Evolutionary conservation across 768 basidiomycete species (phyloP), one percentile per base, ranked within the genome.

Genomic region (Serendipita sp.): DNA sequence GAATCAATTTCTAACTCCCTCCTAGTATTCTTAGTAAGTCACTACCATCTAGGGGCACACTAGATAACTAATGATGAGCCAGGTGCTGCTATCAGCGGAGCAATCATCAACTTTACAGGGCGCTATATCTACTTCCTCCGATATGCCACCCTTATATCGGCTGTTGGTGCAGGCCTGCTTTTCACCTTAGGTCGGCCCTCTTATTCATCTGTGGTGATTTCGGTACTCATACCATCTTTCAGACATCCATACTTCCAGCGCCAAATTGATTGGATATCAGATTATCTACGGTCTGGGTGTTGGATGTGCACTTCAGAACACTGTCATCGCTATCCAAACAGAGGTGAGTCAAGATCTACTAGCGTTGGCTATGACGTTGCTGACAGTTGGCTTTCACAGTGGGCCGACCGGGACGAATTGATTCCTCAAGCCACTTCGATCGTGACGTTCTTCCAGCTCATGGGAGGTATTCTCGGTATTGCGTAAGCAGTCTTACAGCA

Each of bases 151-250:
- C 68, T 73, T 28, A 28, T 77, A 45, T 66, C 72, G n/a, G 69
- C 71, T 10, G 68, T 75, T 52, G 75, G 72, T 46, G 73, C 72
- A 45, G 77, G 76, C 16, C 70, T 78, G 8, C 68, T 77, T 56
- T 77, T 71, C 70, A 76, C 76, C 8, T 58, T 75, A 44, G 67
- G 70, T 47, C 67, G 65, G 15, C 15, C n/a, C 35, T 5, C 2
- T 60, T n/a, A 8, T 51, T 32, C 48, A 23, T 23, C 23, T 23
- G 1, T 23, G 23, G 23, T 23, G n/a, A 18, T n/a, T 35, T 60
- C 34, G 35, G 23, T 36, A 1, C 56, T n/a, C 4, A 23, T 60
- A 8, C 10, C 10, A 0, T 10, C 10, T 30, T 10, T n/a, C 35
- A 60, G 56, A 60, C n/a, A 3, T 60, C 8, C 23, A 60, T 35